These are phyloP conservation scores for Lactuca sativa DNA, from an alignment of 129 eudicot species.

Conservation along the genomic window DNA sequence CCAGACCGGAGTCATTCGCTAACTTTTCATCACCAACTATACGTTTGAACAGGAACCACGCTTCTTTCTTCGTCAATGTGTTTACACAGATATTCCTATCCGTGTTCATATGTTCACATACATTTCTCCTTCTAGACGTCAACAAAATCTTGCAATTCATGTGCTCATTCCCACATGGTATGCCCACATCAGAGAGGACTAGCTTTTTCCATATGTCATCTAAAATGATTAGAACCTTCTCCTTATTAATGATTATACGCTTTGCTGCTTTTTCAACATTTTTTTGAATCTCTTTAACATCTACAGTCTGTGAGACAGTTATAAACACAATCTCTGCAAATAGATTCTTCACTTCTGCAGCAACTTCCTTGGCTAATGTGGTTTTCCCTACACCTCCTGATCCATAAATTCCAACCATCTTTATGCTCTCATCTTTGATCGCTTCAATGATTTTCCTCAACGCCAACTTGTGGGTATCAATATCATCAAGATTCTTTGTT, in stretches of 20 bases:
- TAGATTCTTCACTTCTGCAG: no score
- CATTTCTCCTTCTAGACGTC: constrained; percentile 17
- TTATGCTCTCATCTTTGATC: no score
- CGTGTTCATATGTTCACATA: constrained; percentile 16
- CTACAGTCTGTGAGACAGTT: background rate
- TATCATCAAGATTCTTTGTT: no score
- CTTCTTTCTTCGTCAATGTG: no score
- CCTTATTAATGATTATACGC: background rate
- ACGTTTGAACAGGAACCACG: constrained; percentile 13
- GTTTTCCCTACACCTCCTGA: no score
- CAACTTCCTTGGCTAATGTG: no score
- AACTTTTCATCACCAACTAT: background rate
- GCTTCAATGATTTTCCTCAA: no score
- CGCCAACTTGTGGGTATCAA: no score
- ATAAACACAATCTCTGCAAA: no score
- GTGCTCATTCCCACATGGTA: constrained; percentile 14
- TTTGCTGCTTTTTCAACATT: constrained; percentile 8
- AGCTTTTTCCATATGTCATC: constrained; percentile 24
- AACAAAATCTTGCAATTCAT: constrained; percentile 24
- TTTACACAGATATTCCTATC: background rate
- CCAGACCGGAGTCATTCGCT: background rate
- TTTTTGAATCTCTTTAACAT: background rate
- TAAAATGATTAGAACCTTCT: constrained; percentile 23
- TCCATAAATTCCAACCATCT: no score
- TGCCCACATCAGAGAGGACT: background rate